Percentiles rank a stretch among this genome's conserved stretches.
These are phyloP conservation scores for Pilasporangium apinafurcum DNA, from an alignment of 352 stramenopile genomes.

Conservation along the genomic window DNA sequence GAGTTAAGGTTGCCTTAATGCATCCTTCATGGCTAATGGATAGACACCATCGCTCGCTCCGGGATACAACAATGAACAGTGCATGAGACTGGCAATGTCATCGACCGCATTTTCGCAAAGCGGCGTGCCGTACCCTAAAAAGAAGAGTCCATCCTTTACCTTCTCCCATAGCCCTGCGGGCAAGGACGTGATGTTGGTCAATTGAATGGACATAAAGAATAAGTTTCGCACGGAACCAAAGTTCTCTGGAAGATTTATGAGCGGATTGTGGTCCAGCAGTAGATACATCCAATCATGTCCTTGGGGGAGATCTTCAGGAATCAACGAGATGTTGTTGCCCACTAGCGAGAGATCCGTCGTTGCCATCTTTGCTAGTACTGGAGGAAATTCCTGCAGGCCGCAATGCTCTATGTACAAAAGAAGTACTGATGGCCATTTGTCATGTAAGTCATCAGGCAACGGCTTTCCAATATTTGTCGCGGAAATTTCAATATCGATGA, in stretches of 20 bases:
- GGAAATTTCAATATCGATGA: constrained; percentile 21
- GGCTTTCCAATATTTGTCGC: constrained; percentile 1
- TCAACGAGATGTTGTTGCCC: constrained; percentile 16
- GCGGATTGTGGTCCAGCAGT: constrained; percentile 19
- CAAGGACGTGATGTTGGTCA: background rate
- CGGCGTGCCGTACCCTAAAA: background rate
- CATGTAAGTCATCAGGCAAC: constrained; percentile 12
- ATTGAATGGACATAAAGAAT: background rate
- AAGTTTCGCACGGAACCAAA: background rate
- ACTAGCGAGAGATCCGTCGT: constrained; percentile 21
- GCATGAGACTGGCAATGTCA: background rate
- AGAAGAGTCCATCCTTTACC: background rate
- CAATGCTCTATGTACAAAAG: constrained; percentile 27
- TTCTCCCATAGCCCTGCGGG: background rate
- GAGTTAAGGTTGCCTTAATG: background rate
- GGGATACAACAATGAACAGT: background rate
- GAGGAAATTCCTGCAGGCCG: constrained; percentile 12
- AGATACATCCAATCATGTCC: constrained; percentile 15
- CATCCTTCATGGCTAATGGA: background rate
- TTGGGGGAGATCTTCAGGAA: constrained; percentile 8
- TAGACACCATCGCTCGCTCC: background rate
- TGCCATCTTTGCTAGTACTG: constrained; percentile 5
- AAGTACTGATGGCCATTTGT: constrained; percentile 14
- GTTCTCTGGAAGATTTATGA: constrained; percentile 3
- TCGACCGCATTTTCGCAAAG: background rate